Conservation (phyloP, 2,329 filamentous ascomycete species). For the Aspergillus awamori region DNA sequence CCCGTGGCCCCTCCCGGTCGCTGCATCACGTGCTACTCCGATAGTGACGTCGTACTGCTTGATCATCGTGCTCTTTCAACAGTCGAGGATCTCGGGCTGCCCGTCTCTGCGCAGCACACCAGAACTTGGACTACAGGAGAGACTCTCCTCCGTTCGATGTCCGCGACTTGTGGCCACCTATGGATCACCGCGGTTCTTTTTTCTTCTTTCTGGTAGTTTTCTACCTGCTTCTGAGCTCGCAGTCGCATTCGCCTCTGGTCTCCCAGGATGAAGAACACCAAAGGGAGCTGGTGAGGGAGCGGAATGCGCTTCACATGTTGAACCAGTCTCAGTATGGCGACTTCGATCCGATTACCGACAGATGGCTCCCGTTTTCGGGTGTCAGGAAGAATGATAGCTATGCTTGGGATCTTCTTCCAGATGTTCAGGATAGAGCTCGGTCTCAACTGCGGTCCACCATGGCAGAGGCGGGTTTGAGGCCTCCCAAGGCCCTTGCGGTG, state of each 20-base stretch:
- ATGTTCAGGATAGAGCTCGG: conserved; percentile 67
- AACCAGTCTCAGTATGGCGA: conserved; percentile 57
- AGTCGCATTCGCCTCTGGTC: conserved; percentile 45
- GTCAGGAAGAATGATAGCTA: conserved; percentile 73
- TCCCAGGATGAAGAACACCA: conserved; percentile 50
- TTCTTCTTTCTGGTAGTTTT: conserved; percentile 56
- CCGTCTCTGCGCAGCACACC: conserved; percentile 19
- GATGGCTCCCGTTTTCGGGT: conserved; percentile 73
- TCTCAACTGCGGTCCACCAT: conserved; percentile 52
- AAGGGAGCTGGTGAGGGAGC: conserved; percentile 55
- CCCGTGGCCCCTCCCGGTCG: no score
- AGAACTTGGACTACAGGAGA: conserved; percentile 20
- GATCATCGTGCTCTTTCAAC: no score
- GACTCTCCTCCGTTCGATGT: conserved; percentile 28
- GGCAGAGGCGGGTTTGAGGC: conserved; percentile 35
- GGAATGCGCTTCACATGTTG: conserved; percentile 53
- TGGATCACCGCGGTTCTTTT: conserved; percentile 53
- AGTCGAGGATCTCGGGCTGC: no score
- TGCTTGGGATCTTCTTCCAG: conserved; percentile 72
- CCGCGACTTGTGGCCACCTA: conserved; percentile 35
- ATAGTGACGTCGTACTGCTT: no score
- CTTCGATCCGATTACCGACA: conserved; percentile 49
- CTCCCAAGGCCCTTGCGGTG: conserved; percentile 32
- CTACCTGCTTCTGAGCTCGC: conserved; percentile 57
- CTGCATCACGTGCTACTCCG: background rate